Base-by-base conservation (phyloP, 257 asterid species). In the Solanum chmielewskii region DNA sequence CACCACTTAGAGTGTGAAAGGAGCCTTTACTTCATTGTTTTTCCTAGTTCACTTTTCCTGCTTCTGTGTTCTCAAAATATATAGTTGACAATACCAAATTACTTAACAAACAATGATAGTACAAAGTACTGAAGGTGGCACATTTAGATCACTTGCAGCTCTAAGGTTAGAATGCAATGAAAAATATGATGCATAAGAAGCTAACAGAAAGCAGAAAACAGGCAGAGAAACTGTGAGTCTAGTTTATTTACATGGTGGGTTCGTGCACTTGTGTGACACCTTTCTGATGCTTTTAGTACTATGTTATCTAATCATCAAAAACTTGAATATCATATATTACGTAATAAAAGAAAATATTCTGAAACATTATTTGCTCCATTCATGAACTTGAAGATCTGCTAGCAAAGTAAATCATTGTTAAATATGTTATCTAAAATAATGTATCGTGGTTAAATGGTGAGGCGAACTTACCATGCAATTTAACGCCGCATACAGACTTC, bases 401-500 rank as follows among this genome's bases (percentile, higher is more conserved):
- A 78, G 39, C 41, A 47, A 44, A 78, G 49, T 33, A 68, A 85
- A 85, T 85, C 83, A 70, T 44, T 69, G 87, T 33, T 52, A 59
- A 60, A 52, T 52, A 90, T 66, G 83, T 47, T 25, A 47, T 10
- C 37, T 13, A 86, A 71, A 29, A 70, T 71, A 88, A 68, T 52
- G 60, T 69, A 25, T 70, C 59, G 84, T 41, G 80, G 44, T 35
- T 56, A 84, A 70, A 78, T 82, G 49, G 75, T 64, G 83, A 68
- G 69, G 68, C 31, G 80, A 80, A 92, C 95, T 29, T 95, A 97
- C 99, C 99, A 95, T 86, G 90, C 93, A 96, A 78, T 92, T 94
- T 83, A 97, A 89, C 77, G 98, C 95, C 20, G 99, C 96, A 90
- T 95, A 94, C 84, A 89, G 93, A 86, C 97, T 91, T 88, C 81